Conservation (phyloP, 2,329 filamentous ascomycete species). For the Thelonectria discophora region DNA sequence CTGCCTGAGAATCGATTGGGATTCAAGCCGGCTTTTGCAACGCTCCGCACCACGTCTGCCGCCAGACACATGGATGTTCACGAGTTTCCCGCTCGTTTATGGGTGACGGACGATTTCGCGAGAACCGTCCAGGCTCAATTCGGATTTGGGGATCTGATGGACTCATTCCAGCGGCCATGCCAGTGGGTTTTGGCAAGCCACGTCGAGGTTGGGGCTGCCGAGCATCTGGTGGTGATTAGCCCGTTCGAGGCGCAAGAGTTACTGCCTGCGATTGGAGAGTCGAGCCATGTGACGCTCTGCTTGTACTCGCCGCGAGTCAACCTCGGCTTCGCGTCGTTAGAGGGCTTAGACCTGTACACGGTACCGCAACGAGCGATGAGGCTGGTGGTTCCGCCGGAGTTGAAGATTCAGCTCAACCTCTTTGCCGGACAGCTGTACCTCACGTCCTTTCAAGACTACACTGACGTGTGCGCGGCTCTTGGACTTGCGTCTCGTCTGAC, state of each 20-base stretch:
- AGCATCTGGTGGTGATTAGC: conserved; percentile 53
- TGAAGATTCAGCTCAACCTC: conserved; percentile 64
- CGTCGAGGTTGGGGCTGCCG: too few species aligned
- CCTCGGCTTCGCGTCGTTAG: conserved; percentile 35
- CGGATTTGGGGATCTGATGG: neutral
- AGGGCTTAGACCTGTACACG: conserved; percentile 32
- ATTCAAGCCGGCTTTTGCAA: conserved; percentile 29
- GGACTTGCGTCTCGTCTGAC: conserved; percentile 52
- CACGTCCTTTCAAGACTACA: conserved; percentile 62
- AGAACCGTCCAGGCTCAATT: conserved; percentile 8
- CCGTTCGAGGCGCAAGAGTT: conserved; percentile 68
- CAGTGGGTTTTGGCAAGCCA: conserved; percentile 37
- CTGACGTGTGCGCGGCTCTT: conserved; percentile 58
- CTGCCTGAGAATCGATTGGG: neutral
- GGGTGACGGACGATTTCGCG: conserved; percentile 35
- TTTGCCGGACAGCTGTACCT: conserved; percentile 76
- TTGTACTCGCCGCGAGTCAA: conserved; percentile 59
- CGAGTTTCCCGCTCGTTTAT: conserved; percentile 24
- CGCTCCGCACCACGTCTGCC: conserved; percentile 27
- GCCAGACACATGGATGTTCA: conserved; percentile 21
- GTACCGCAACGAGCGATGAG: conserved; percentile 7
- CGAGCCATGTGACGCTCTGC: conserved; percentile 53
- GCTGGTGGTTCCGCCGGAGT: conserved; percentile 13
- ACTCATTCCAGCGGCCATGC: conserved; percentile 38
- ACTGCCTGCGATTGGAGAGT: conserved; percentile 49